Base-by-base conservation (phyloP, 257 asterid genomes). In the Plantago major region DNA sequence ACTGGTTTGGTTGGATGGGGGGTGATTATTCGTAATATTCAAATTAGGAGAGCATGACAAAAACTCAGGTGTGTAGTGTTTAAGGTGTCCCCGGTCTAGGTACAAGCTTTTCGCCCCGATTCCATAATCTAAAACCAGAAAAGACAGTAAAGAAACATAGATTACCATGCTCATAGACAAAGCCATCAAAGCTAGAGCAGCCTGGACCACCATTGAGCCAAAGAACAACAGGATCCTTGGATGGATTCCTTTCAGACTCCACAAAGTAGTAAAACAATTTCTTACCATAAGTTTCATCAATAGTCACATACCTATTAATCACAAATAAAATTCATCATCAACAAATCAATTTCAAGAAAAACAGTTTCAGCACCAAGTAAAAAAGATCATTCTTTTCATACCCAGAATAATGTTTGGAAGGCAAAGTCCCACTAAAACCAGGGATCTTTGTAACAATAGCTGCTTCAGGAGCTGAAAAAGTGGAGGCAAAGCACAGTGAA, bases 131-230 rank as follows among this genome's bases (percentile, higher is more conserved):
- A 19, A 42, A 17, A 28, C 14, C 37, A 50, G 2, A 50, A 53
- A 61, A 15, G 38, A 11, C 16, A 46, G 11, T 18, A 55, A 22
- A 11, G 48, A 56, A 30, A 33, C 53, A 46, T 22, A 13, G 16
- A 69, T 69, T 82, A 92, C 99, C 99, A 47, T 92, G 95, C 62
- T 92, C 99, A 71, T 86, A 92, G 62, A 92, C 86, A 64, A 89
- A 92, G 18, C 95, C 99, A 84, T 92, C 99, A 54, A 92, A 92
- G 83, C 99, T 92, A 11, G 99, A 92, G 73, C 99, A 89, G 5
- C 99, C 99, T 10, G 99, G 99, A 6, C 97, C 99, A 40, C 99
- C 99, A 73, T 92, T 92, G 28, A 92, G 97, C 99, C 97, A 92
- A 43, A 92, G 89, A 60, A 89, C 97, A 42, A 92, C 71, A 10